Conservation (phyloP, 768 basidiomycete genomes). For the Paxillus involutus region DNA sequence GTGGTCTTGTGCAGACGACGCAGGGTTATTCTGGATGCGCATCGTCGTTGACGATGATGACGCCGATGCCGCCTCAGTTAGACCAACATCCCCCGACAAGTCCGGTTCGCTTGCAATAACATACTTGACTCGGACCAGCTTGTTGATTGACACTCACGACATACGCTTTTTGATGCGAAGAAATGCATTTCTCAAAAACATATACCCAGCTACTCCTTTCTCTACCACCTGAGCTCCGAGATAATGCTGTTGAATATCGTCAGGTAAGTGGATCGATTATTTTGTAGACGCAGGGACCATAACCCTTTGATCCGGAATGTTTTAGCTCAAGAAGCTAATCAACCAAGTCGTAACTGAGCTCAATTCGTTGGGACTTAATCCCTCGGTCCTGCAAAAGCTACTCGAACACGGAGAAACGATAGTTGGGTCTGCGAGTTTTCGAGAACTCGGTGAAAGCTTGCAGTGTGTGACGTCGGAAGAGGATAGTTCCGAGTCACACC, state of each 20-base stretch:
- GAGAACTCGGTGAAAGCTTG: not conserved
- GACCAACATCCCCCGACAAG: too few relatives aligned
- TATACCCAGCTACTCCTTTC: slow-evolving; percentile 60
- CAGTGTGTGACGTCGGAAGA: not conserved
- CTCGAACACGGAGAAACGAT: slow-evolving; percentile 23
- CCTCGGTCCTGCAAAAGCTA: slow-evolving; percentile 46
- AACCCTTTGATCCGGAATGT: not conserved
- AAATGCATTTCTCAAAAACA: slow-evolving; percentile 76
- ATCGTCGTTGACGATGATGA: too few relatives aligned
- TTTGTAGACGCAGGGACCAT: not conserved
- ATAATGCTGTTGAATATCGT: slow-evolving; percentile 82
- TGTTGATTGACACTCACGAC: too few relatives aligned
- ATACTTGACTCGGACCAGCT: too few relatives aligned
- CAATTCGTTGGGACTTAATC: slow-evolving; percentile 61
- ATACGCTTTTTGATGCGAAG: not conserved
- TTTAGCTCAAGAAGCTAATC: slow-evolving; percentile 87
- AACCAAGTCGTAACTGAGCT: slow-evolving; percentile 82
- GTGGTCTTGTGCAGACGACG: too few relatives aligned
- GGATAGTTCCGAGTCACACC: not conserved
- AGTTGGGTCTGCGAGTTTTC: not conserved
- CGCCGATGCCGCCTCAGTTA: too few relatives aligned
- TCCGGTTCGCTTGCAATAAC: too few relatives aligned
- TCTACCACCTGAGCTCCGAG: slow-evolving; percentile 74
- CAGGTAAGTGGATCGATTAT: slow-evolving; percentile 44
- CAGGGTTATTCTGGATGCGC: too few relatives aligned